Base-by-base conservation (phyloP, 176 grass and related monocot genomes). In the Phragmites australis region DNA sequence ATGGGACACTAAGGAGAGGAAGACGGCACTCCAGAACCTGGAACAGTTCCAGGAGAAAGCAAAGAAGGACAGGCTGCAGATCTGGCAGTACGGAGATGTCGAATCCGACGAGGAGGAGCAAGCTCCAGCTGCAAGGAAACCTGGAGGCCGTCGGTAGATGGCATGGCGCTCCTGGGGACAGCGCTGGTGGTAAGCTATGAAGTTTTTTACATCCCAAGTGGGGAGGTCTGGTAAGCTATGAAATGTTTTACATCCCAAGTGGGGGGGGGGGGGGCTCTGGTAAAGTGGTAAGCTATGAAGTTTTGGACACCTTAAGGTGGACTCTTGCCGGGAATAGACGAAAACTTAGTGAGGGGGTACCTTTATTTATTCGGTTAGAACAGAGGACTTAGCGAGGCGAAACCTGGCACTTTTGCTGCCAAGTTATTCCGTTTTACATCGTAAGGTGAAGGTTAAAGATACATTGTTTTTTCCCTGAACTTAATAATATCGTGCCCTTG, bases 21-120 rank as follows among this genome's bases (percentile, higher is more conserved):
- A 91, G 68, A 50, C 67, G 0, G 89, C 92, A 8, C 83, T 94
- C 14, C 76, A 89, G 56, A 94, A 91, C 37, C 66, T 94, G 68
- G 92, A 94, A 65, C 83, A 94, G 68, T 91, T 94, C 89, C 89
- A 91, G 70, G 89, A 86, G 19, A 94, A 91, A 75, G 92, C 92
- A 45, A 94, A 94, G 75, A 85, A 82, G 78, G 81, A 75, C 23
- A 84, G 92, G 49, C 62, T 87, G 41, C 75, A 74, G 22, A 88
- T 94, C 21, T 94, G 92, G 92, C 81, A 84, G 43, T 91, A 94
- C 0, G 92, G 92, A 11, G 92, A 94, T 48, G 86, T 91, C 0
- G 83, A 91, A 49, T 94, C 92, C 0, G 92, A 94, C 10, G 92
- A 94, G 4, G 92, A 94, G 3, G 92, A 94, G 15, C 62, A 79